phyloP scores from a whole-genome alignment of 179 eudicot genomes.

The Silene vulgaris region DNA sequence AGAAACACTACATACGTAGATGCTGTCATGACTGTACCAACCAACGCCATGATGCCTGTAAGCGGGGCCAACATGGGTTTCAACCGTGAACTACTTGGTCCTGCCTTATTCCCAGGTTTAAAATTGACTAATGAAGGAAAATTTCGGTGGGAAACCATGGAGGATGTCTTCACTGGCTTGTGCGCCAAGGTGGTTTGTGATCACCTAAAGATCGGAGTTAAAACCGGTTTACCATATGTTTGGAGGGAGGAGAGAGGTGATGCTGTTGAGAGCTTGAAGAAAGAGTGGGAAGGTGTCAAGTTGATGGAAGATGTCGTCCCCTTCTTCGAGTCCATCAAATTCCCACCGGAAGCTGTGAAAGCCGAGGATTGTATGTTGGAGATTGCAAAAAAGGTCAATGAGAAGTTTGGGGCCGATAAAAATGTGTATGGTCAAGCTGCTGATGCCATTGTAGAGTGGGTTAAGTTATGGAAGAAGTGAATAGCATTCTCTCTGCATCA shows the following conservation, averaged over 20 bases:
- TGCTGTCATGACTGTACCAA: conserved; percentile 82
- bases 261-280: conserved; percentile 79
- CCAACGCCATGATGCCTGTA: conserved; percentile 64
- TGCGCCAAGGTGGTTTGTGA: conserved; percentile 78
- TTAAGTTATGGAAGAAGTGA: conserved; percentile 68
- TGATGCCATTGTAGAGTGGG: conserved; percentile 73
- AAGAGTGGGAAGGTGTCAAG: conserved; percentile 93
- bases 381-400: conserved; percentile 63
- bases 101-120: conserved; percentile 73
- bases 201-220: conserved; percentile 73
- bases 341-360: conserved; percentile 52
- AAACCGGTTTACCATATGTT: conserved; percentile 85
- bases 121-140: conserved; percentile 75
- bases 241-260: conserved; percentile 86
- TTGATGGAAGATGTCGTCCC: conserved; percentile 92
- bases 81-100: conserved; percentile 41
- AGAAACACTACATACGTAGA: conserved; percentile 76
- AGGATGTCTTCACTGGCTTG: conserved; percentile 82
- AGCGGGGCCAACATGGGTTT: conserved; percentile 85
- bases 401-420: conserved; percentile 39
- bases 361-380: conserved; percentile 72
- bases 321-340: conserved; percentile 57
- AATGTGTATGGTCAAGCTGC: conserved; percentile 61
- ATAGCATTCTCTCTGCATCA: conserved; percentile 11
- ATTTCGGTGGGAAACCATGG: conserved; percentile 81